Percentiles rank a stretch among this genome's conserved stretches.
phyloP scores from a whole-genome alignment of 2,329 filamentous ascomycete species.

The Diaporthe batatas region DNA sequence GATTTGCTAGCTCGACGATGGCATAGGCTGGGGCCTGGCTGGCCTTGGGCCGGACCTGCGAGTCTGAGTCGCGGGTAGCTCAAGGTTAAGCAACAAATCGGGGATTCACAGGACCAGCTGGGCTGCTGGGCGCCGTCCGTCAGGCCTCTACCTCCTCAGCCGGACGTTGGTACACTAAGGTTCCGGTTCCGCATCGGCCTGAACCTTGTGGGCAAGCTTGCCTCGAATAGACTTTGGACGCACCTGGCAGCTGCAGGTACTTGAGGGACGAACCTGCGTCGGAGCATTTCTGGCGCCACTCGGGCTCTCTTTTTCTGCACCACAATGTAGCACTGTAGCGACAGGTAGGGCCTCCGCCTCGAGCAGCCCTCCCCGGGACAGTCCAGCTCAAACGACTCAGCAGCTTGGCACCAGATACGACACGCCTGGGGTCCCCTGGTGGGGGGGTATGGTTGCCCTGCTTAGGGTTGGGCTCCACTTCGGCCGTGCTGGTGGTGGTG shows the following conservation, averaged over 20 bases:
- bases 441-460: slow-evolving; percentile 13
- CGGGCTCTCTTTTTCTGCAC: slow-evolving; percentile 10
- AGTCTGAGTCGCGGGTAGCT: slow-evolving; percentile 30
- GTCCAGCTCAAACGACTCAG: slow-evolving; percentile 33
- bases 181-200: slow-evolving; percentile 34
- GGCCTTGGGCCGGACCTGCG: slow-evolving; percentile 8
- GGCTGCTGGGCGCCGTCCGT: slow-evolving; percentile 9
- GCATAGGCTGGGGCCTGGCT: slow-evolving; percentile 7
- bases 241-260: slow-evolving; percentile 37
- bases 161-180: slow-evolving; percentile 10
- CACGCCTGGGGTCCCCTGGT: slow-evolving; percentile 28
- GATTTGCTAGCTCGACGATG: not conserved
- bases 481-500: not conserved
- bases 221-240: slow-evolving; percentile 30
- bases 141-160: slow-evolving; percentile 3
- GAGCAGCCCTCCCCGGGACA: slow-evolving; percentile 25
- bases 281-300: slow-evolving; percentile 37
- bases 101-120: slow-evolving; percentile 25
- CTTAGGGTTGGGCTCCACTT: slow-evolving; percentile 1
- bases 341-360: slow-evolving; percentile 14
- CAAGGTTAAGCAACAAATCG: slow-evolving; percentile 31
- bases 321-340: slow-evolving; percentile 14
- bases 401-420: slow-evolving; percentile 26
- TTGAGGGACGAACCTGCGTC: slow-evolving; percentile 37
- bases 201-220: slow-evolving; percentile 38